Percentiles rank a stretch among this genome's conserved stretches.
phyloP scores from a whole-genome alignment of 129 eudicot species.

The Gnaphalium uliginosum region DNA sequence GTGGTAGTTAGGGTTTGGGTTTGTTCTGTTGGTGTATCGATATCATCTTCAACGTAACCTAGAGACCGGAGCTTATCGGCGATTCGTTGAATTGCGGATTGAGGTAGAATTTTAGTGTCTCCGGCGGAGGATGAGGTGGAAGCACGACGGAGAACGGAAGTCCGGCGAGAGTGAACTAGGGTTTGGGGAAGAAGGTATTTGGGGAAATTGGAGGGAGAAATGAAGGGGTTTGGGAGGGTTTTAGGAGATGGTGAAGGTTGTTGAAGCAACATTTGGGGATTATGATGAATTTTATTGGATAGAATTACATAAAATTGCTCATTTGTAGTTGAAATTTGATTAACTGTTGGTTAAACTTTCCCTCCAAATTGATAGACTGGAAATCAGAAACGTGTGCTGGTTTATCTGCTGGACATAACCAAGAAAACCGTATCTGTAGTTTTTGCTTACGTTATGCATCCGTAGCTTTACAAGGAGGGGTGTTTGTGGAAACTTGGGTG shows the following conservation, averaged over 20 bases:
- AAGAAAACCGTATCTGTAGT: constrained; percentile 7
- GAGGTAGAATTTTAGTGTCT: constrained; percentile 45
- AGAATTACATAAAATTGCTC: neutral
- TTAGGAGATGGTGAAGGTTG: constrained; percentile 31
- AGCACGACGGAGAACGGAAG: constrained; percentile 16
- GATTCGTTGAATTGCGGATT: constrained; percentile 78
- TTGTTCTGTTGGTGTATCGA: neutral
- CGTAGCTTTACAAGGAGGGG: too few species aligned
- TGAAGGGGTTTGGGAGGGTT: constrained; percentile 44
- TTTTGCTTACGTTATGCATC: neutral
- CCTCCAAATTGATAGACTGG: neutral
- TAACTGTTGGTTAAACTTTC: neutral
- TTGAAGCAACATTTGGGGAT: constrained; percentile 44
- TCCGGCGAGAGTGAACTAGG: constrained; percentile 34
- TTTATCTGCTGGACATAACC: neutral
- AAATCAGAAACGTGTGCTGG: neutral
- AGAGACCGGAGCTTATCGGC: constrained; percentile 89
- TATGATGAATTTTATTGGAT: neutral
- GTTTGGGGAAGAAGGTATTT: constrained; percentile 24
- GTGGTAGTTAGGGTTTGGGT: neutral
- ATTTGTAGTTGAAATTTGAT: constrained; percentile 3
- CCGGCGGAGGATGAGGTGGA: constrained; percentile 15
- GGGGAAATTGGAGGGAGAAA: constrained; percentile 24
- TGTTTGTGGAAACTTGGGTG: too few species aligned
- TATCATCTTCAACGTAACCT: constrained; percentile 64